Conservation (phyloP, 257 asterid species). For the Salvia rosmarinus region DNA sequence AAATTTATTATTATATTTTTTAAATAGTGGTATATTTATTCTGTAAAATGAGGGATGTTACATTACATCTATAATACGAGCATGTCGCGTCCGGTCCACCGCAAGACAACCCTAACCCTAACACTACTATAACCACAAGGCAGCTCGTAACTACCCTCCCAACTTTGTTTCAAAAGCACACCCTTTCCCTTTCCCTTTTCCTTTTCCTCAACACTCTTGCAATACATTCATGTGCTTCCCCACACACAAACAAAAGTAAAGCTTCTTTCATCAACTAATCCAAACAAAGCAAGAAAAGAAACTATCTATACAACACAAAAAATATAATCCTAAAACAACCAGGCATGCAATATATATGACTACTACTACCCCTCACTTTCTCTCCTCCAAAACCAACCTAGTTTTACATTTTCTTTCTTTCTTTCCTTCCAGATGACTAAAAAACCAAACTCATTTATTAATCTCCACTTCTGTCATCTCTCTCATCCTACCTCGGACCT, state of each 20-base stretch:
- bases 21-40: no score
- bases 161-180: conserved; percentile 23
- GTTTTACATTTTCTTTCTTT: not conserved
- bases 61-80: no score
- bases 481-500: conserved; percentile 71
- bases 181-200: conserved; percentile 9
- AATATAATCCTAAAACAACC: conserved; percentile 21
- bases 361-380: conserved; percentile 8
- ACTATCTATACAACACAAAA: conserved; percentile 31
- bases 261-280: not conserved
- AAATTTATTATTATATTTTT: no score
- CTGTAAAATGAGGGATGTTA: no score
- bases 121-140: not conserved
- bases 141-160: not conserved
- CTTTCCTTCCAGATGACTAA: conserved; percentile 31
- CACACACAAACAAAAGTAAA: conserved; percentile 24
- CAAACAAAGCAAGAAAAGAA: conserved; percentile 16
- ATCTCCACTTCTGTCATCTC: not conserved
- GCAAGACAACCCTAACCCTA: no score
- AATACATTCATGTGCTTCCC: not conserved
- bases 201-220: conserved; percentile 4
- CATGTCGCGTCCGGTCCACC: no score
- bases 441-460: conserved; percentile 30
- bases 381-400: conserved; percentile 23
- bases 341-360: conserved; percentile 21